Conservation (phyloP, 2,329 filamentous ascomycete species). For the Dothideomycetes sp. region DNA sequence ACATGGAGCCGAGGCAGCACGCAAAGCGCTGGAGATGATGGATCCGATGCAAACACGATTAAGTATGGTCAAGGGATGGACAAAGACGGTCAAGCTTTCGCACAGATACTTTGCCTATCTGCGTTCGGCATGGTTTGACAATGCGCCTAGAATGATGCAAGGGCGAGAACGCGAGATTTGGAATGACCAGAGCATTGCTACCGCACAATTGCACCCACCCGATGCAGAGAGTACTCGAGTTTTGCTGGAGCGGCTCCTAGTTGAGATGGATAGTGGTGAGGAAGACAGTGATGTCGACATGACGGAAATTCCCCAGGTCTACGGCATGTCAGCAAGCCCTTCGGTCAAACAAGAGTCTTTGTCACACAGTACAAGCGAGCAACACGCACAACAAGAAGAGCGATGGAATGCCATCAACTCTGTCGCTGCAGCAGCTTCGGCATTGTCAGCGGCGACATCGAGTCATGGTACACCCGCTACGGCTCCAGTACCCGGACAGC, state of each 20-base stretch:
- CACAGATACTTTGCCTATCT: slow-evolving; percentile 42
- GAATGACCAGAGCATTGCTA: slow-evolving; percentile 18
- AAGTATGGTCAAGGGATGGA: slow-evolving; percentile 47
- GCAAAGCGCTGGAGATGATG: slow-evolving; percentile 40
- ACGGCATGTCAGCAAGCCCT: slow-evolving; percentile 12
- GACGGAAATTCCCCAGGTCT: slow-evolving; percentile 13
- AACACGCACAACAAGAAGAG: slow-evolving; percentile 17
- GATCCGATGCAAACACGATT: slow-evolving; percentile 41
- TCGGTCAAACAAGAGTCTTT: slow-evolving; percentile 24
- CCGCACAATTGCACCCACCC: slow-evolving; percentile 24
- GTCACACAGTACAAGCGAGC: slow-evolving; percentile 1
- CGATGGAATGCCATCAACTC: slow-evolving; percentile 30
- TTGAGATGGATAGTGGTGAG: slow-evolving; percentile 22
- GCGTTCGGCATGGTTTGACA: slow-evolving; percentile 37
- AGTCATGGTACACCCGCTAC: slow-evolving; percentile 12
- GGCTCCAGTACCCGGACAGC: slow-evolving; percentile 14
- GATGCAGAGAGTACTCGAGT: slow-evolving; percentile 34
- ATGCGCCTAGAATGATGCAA: slow-evolving; percentile 17
- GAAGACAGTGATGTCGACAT: slow-evolving; percentile 27
- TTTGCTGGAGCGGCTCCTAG: slow-evolving; percentile 24
- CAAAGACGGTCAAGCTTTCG: slow-evolving; percentile 42
- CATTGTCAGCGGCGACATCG: slow-evolving; percentile 13
- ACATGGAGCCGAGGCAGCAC: slow-evolving; percentile 31
- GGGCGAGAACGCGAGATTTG: slow-evolving; percentile 12
- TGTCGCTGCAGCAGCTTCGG: slow-evolving; percentile 16